Conservation (phyloP, 1,139 yeast species). For the Yamadazyma epiphylla region DNA sequence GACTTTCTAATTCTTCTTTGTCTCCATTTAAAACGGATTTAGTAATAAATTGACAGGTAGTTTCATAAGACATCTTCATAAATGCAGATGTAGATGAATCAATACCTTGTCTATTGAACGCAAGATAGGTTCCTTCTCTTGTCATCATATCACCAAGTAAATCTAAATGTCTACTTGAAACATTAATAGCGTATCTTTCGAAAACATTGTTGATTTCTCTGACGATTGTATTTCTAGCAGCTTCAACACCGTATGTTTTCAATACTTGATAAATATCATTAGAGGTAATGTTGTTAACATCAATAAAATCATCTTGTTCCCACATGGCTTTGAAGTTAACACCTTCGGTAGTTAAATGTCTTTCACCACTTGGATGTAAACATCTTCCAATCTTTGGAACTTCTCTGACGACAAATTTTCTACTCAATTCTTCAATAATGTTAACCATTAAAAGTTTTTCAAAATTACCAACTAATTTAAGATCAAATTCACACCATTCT, state of each 20-base stretch:
- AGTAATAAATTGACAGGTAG: conserved; percentile 95
- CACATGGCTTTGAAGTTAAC: conserved; percentile 97
- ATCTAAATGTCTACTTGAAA: conserved; percentile 90
- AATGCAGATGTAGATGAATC: conserved; percentile 93
- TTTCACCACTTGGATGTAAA: conserved; percentile 64
- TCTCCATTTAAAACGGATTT: conserved; percentile 94
- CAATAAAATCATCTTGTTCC: conserved; percentile 91
- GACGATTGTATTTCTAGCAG: conserved; percentile 96
- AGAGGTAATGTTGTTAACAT: conserved; percentile 82
- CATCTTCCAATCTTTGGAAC: conserved; percentile 91
- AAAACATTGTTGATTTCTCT: conserved; percentile 94
- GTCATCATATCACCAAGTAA: conserved; percentile 99
- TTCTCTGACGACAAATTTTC: conserved; percentile 88
- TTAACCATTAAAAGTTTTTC: conserved; percentile 97
- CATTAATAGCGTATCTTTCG: conserved; percentile 94
- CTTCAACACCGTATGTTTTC: conserved; percentile 95
- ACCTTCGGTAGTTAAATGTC: conserved; percentile 92
- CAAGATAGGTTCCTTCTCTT: conserved; percentile 93
- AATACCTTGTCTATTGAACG: conserved; percentile 97
- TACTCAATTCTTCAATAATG: conserved; percentile 89
- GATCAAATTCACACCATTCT: conserved; percentile 87
- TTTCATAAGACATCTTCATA: conserved; percentile 98
- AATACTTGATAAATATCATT: conserved; percentile 92
- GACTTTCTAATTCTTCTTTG: conserved; percentile 82
- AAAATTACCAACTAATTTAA: conserved; percentile 74